Evolutionary conservation across 2,329 filamentous ascomycete species (phyloP).

Genomic region (Colletotrichum sp.): DNA sequence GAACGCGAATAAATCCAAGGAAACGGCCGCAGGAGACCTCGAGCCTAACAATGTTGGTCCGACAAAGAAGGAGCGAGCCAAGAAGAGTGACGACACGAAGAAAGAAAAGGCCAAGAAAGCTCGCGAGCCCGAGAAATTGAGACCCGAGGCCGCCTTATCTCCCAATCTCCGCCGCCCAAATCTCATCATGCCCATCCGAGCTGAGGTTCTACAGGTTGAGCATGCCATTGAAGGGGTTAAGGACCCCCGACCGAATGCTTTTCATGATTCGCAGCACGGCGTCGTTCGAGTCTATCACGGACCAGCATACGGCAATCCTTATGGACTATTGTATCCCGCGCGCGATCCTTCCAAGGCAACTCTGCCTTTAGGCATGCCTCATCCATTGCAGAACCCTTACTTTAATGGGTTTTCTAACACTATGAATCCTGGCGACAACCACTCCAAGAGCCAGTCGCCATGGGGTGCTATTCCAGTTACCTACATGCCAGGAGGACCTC

Average conservation of each 20-base stretch:
- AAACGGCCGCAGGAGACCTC: background rate
- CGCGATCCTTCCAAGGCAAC: slow-evolving; percentile 34
- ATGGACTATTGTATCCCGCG: slow-evolving; percentile 51
- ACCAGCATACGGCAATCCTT: slow-evolving; percentile 57
- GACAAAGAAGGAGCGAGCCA: background rate
- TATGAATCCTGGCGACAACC: slow-evolving; percentile 14
- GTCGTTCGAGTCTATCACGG: slow-evolving; percentile 64
- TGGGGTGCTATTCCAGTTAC: background rate
- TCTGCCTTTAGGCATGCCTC: slow-evolving; percentile 47
- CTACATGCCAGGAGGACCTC: slow-evolving; percentile 6
- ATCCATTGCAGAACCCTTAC: slow-evolving; percentile 49
- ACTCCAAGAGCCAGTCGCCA: slow-evolving; percentile 12
- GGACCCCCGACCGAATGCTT: slow-evolving; percentile 65
- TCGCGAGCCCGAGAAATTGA: slow-evolving; percentile 25
- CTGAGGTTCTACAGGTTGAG: slow-evolving; percentile 59
- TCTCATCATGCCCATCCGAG: slow-evolving; percentile 51
- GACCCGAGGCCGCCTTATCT: slow-evolving; percentile 25
- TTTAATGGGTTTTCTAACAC: slow-evolving; percentile 41
- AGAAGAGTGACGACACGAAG: background rate
- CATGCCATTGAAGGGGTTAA: slow-evolving; percentile 56
- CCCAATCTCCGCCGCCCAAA: slow-evolving; percentile 44
- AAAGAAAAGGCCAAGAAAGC: slow-evolving; percentile 19
- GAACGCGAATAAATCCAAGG: slow-evolving; percentile 12
- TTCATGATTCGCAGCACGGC: slow-evolving; percentile 57
- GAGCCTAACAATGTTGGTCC: slow-evolving; percentile 12